Evolutionary conservation across 352 stramenopile genomes (phyloP), one percentile per base, ranked within the genome.

Genomic region (Peronospora farinosa): DNA sequence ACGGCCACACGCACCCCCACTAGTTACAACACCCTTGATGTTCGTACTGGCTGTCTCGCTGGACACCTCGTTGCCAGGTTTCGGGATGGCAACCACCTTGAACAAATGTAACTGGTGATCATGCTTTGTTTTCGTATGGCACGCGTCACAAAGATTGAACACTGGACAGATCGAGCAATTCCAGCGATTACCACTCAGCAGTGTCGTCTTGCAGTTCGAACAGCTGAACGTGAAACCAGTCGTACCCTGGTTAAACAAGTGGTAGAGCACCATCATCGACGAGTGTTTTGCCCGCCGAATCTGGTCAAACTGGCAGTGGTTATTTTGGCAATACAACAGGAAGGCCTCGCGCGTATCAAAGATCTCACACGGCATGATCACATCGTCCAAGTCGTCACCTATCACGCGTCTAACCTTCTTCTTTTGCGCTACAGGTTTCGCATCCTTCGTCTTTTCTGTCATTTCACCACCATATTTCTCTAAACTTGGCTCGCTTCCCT

Each of bases 151-250:
- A 30, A 97, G 78, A 57, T 98, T 96, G 63, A 97, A 98, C 36
- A 98, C 87, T 13, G 88, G 86, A 61, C 95, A 98, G 25, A 94
- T 96, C 0, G 90, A 94, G 58, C 94, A 98, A 60, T 98, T 96
- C 79, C 92, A 98, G 16, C 93, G 84, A 49, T 97, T 96, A 5
- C 94, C 96, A 56, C 74, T 82, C n/a, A 97, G 69, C 57, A 99
- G 88, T 54, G 97, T 96, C 30, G 84, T 77, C 36, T 93, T 92
- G 68, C 96, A 99, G 11, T 87, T 78, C 3, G 82, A 91, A 70
- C 96, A 99, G 51, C 96, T 95, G 52, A 97, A 96, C 33, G 97
- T 94, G 74, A 98, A 98, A 33, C 97, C 97, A 9, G 95, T 97
- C 30, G 92, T 97, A 62, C 97, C 94, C 48, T 94, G 86, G 54